These are phyloP conservation scores for Coemansia sp. DNA, from an alignment of 192 early-diverging fungal species.

Conservation along the genomic window DNA sequence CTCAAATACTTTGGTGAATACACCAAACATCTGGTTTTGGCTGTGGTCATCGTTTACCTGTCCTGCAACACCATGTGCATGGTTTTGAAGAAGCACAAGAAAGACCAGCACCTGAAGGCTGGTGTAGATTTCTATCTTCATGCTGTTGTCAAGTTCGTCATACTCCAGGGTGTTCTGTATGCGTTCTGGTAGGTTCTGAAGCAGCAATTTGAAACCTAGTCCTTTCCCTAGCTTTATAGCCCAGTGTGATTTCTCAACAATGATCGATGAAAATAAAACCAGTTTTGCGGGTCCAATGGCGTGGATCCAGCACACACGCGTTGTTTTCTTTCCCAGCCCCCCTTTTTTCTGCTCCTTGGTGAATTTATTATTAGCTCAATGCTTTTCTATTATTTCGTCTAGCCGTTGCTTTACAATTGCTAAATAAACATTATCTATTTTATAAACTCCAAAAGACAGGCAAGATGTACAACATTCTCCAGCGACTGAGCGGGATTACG, in stretches of 20 bases:
- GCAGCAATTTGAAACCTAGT: too few relatives aligned
- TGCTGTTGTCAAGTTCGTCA: background rate
- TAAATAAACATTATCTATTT: background rate
- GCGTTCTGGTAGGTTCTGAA: background rate
- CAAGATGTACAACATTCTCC: conserved; percentile 56
- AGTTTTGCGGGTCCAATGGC: background rate
- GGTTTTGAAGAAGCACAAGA: background rate
- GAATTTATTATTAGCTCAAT: background rate
- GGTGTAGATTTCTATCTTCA: background rate
- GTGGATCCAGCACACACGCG: background rate
- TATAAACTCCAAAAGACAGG: background rate
- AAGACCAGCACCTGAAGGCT: background rate
- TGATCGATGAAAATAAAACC: too few relatives aligned
- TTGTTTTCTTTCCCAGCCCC: background rate
- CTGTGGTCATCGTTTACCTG: background rate
- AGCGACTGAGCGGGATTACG: conserved; percentile 49
- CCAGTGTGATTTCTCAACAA: too few relatives aligned
- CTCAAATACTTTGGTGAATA: background rate
- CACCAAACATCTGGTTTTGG: background rate
- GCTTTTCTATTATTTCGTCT: background rate
- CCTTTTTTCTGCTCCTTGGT: background rate
- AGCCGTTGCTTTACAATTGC: too few relatives aligned
- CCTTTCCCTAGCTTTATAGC: too few relatives aligned
- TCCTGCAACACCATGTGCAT: background rate
- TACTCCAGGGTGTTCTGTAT: background rate